Evolutionary conservation across 2,329 filamentous ascomycete genomes (phyloP).

Genomic region (Paecilomyces sp.): DNA sequence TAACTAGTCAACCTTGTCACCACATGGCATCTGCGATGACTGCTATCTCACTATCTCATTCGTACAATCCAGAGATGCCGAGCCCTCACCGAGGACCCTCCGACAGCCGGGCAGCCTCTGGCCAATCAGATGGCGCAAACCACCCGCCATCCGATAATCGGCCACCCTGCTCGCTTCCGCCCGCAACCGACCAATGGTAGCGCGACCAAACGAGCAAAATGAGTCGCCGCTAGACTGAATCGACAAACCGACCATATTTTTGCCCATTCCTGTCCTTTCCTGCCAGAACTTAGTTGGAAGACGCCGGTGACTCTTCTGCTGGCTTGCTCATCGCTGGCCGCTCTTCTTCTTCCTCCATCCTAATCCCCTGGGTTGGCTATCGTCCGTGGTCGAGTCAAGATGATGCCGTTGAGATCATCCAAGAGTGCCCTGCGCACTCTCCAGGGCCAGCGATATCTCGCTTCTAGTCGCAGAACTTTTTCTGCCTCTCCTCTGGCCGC

Average conservation of each 20-base stretch:
- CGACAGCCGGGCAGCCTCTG: background rate
- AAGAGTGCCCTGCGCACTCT: conserved; percentile 42
- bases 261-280: conserved; percentile 20
- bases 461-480: conserved; percentile 32
- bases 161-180: background rate
- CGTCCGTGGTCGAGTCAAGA: conserved; percentile 29
- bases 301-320: conserved; percentile 15
- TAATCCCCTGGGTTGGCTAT: conserved; percentile 22
- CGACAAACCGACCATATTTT: background rate
- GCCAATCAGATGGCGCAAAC: background rate
- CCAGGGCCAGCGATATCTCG: conserved; percentile 33
- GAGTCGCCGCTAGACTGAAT: background rate
- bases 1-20: too few species aligned
- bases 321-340: background rate
- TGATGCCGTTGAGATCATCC: conserved; percentile 46
- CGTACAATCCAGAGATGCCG: background rate
- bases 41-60: too few species aligned
- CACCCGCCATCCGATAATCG: conserved; percentile 4
- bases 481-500: conserved; percentile 38
- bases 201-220: background rate
- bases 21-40: too few species aligned
- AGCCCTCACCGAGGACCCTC: background rate
- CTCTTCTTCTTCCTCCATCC: conserved; percentile 8
- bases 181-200: background rate
- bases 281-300: conserved; percentile 7